Evolutionary conservation across 345 rosid genomes (phyloP), one percentile per base, ranked within the genome.

Genomic region (Ricinus communis): DNA sequence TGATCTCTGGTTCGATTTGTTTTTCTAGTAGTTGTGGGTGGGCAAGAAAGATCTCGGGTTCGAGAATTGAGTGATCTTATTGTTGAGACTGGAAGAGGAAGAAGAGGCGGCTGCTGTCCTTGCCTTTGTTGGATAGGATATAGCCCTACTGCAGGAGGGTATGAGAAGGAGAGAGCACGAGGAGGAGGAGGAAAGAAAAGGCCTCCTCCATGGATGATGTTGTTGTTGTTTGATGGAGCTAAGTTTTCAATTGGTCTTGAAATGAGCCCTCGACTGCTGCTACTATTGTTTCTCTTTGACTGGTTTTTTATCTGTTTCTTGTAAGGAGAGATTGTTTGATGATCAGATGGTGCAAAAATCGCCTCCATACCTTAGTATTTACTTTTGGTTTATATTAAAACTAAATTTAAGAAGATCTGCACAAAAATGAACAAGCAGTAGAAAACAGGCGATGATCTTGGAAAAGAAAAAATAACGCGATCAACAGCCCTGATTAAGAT

Each of bases 1-100:
- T 82, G 82, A 60, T 75, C 72, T 61, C 81, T 80, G 45, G 60
- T 19, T 64, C 71, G 78, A 60, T 63, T 71, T 46, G 25, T 30
- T 52, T 66, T 59, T 61, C 74, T 80, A 63, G 64, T 43, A 33
- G 67, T 75, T 6, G 57, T 18, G 9, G 76, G 75, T 8, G 82
- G 66, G 45, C 24, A 63, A 61, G 76, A 65, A 56, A 80, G 66
- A 68, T 74, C 21, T 40, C 59, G 74, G 75, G 55, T 30, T 73
- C 79, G 80, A 70, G 86, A 77, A 68, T 51, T 82, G 30, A 81
- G 67, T 14, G 67, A 83, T 18, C 31, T 62, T n/a, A n/a, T n/a
- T n/a, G n/a, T n/a, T 24, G 77, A 30, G 27, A 73, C 58, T 16
- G 93, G 93, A 22, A 85, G 87, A 69, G 93, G 96, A 69, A 87